Evolutionary conservation across 306 rosid species (phyloP).

Genomic region (Lagenaria siceraria): DNA sequence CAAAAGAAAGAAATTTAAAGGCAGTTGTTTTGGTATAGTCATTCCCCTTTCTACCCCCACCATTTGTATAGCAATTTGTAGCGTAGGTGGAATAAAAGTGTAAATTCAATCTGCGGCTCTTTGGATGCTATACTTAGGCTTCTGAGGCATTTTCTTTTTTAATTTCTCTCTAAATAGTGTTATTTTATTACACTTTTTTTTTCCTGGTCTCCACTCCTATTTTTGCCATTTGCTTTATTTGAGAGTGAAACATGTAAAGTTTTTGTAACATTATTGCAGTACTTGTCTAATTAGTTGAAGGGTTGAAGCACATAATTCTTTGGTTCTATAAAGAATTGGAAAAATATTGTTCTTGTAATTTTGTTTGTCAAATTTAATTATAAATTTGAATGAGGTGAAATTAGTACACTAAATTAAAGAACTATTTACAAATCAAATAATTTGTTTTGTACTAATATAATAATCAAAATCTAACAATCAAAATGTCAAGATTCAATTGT

Average conservation of each 20-base stretch:
- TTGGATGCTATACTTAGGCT: background rate
- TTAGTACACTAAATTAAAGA: background rate
- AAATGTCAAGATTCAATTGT: background rate
- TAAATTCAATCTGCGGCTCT: conserved; percentile 3
- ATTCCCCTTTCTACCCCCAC: background rate
- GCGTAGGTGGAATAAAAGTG: conserved; percentile 1
- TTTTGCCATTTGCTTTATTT: background rate
- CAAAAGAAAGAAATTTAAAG: background rate
- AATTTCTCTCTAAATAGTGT: background rate
- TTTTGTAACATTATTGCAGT: background rate
- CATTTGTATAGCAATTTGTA: conserved; percentile 6
- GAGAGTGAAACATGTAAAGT: background rate
- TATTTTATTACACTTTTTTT: background rate
- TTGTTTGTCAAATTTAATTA: background rate
- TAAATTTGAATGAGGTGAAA: background rate
- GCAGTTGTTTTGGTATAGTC: background rate
- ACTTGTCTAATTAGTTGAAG: background rate
- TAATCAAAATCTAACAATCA: too few species aligned
- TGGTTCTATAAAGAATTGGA: background rate
- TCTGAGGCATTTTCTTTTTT: background rate
- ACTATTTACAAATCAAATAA: background rate
- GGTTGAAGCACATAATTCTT: background rate
- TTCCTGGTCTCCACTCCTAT: background rate
- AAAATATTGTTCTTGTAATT: background rate
- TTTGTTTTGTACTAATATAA: too few species aligned